phyloP scores from a whole-genome alignment of 1,284 basidiomycete species.

The Fistulina hepatica region DNA sequence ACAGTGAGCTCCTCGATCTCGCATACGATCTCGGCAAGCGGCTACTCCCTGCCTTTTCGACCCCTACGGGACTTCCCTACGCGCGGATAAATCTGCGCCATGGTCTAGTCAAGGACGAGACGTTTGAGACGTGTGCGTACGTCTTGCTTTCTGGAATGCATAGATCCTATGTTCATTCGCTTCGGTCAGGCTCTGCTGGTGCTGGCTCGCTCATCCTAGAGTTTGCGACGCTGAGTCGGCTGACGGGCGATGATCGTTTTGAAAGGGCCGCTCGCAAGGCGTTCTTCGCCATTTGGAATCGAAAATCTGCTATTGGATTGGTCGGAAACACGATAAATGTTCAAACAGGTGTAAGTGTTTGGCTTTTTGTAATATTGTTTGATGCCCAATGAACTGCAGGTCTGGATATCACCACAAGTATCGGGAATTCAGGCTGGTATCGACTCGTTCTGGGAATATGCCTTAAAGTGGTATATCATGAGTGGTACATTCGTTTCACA shows the following conservation, averaged over 20 bases:
- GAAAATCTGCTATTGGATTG: slow-evolving; percentile 69
- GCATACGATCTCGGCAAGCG: slow-evolving; percentile 80
- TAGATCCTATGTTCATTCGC: slow-evolving; percentile 6
- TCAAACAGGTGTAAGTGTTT: slow-evolving; percentile 54
- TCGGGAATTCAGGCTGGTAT: slow-evolving; percentile 85
- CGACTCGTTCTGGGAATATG: slow-evolving; percentile 92
- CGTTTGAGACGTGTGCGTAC: slow-evolving; percentile 64
- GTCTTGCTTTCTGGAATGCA: slow-evolving; percentile 5
- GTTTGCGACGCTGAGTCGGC: slow-evolving; percentile 80
- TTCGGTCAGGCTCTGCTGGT: slow-evolving; percentile 66
- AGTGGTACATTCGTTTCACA: slow-evolving; percentile 46
- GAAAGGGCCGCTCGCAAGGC: slow-evolving; percentile 79
- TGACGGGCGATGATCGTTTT: slow-evolving; percentile 80
- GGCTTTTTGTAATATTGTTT: slow-evolving; percentile 1
- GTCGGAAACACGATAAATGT: slow-evolving; percentile 85
- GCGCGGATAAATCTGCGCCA: slow-evolving; percentile 77
- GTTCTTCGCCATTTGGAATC: slow-evolving; percentile 88
- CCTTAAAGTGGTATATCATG: slow-evolving; percentile 80
- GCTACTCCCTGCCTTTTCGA: slow-evolving; percentile 80
- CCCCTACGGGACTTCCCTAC: slow-evolving; percentile 81
- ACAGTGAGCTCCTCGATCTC: slow-evolving; percentile 62
- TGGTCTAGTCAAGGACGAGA: slow-evolving; percentile 58
- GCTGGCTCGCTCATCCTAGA: slow-evolving; percentile 88
- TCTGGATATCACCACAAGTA: slow-evolving; percentile 63
- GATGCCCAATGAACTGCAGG: slow-evolving; percentile 25